phyloP scores from a whole-genome alignment of 2,329 filamentous ascomycete genomes.

The Ambrosiella beaveri region DNA sequence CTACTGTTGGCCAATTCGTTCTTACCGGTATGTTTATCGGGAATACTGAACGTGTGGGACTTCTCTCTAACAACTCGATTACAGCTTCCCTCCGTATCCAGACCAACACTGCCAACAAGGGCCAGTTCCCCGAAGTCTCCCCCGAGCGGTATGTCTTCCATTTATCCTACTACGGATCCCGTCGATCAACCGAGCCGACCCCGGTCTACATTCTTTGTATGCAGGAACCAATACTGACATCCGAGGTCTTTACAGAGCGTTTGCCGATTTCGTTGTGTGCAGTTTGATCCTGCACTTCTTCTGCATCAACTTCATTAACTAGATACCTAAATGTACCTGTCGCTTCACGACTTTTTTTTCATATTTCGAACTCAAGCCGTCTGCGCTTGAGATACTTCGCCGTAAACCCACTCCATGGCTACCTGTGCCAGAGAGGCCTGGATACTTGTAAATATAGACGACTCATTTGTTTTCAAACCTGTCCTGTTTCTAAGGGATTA shows the following conservation, averaged over 20 bases:
- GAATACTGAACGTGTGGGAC: not conserved
- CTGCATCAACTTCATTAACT: constrained; percentile 99
- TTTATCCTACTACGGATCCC: not conserved
- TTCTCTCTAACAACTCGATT: not conserved
- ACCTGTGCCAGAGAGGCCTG: not conserved
- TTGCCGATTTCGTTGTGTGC: constrained; percentile 89
- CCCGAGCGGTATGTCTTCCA: constrained; percentile 49
- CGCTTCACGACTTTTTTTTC: too few relatives aligned
- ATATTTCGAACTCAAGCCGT: too few relatives aligned
- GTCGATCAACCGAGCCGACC: not conserved
- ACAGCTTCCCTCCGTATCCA: constrained; percentile 70
- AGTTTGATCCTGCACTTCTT: constrained; percentile 96
- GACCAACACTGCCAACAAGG: constrained; percentile 67
- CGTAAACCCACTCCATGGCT: not conserved
- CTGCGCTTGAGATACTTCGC: not conserved
- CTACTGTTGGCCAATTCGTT: constrained; percentile 93
- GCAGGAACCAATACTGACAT: not conserved
- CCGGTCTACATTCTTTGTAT: not conserved
- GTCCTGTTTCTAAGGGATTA: not conserved
- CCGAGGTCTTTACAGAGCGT: constrained; percentile 46
- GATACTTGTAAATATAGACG: constrained; percentile 1
- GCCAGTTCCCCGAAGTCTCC: constrained; percentile 58
- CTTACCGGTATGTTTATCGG: constrained; percentile 50
- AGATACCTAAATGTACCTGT: constrained; percentile 17
- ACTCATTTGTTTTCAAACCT: not conserved